phyloP scores from a whole-genome alignment of 1,139 yeast genomes.

The Kluyveromyces sp. region DNA sequence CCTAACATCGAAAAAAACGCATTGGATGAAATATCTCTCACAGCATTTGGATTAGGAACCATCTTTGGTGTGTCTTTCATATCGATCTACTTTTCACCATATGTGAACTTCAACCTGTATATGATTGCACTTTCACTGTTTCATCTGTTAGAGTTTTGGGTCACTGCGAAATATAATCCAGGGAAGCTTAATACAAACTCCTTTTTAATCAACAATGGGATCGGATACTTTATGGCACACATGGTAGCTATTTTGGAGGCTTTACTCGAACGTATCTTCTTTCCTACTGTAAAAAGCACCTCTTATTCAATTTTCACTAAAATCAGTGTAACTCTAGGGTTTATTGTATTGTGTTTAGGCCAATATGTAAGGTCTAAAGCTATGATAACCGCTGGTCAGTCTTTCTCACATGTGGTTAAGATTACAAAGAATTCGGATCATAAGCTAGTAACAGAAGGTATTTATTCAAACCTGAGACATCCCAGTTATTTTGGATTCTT shows the following conservation, averaged over 20 bases:
- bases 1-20: constrained; percentile 32
- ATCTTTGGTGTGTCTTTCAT: constrained; percentile 34
- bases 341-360: constrained; percentile 44
- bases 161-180: constrained; percentile 68
- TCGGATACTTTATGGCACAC: constrained; percentile 60
- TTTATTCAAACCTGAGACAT: constrained; percentile 63
- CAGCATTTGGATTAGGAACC: constrained; percentile 36
- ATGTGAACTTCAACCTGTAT: constrained; percentile 41
- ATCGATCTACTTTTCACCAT: constrained; percentile 24
- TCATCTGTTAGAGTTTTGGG: constrained; percentile 74
- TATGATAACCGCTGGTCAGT: constrained; percentile 80
- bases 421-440: constrained; percentile 47
- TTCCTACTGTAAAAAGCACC: constrained; percentile 30
- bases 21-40: constrained; percentile 33
- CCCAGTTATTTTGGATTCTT: constrained; percentile 91
- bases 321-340: constrained; percentile 36
- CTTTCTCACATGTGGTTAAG: constrained; percentile 81
- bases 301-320: constrained; percentile 7
- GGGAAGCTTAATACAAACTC: constrained; percentile 64
- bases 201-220: constrained; percentile 67
- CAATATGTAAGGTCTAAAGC: constrained; percentile 64
- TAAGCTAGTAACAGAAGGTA: constrained; percentile 59
- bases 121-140: constrained; percentile 48
- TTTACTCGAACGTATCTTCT: constrained; percentile 32
- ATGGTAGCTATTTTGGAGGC: constrained; percentile 43